A percentile compares a stretch with the other conserved stretches of the same genome.
Conservation (phyloP, 441 rosid genomes). For the Capsella rubella region DNA sequence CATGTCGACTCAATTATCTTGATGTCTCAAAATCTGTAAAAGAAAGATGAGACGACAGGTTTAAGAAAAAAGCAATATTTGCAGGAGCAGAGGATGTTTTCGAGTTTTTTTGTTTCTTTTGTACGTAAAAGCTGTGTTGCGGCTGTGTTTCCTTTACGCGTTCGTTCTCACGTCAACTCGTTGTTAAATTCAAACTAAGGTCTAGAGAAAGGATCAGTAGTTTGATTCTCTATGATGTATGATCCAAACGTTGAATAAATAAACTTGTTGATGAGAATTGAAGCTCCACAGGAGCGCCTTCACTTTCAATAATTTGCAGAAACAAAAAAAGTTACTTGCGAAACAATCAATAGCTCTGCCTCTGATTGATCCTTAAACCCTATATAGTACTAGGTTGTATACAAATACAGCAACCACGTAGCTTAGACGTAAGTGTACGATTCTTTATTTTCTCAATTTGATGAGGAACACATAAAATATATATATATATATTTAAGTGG, state of each 20-base stretch:
- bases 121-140: conserved; percentile 2
- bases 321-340: conserved; percentile 13
- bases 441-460: background rate
- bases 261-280: conserved; percentile 26
- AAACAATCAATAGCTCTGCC: conserved; percentile 2
- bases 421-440: background rate
- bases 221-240: conserved; percentile 19
- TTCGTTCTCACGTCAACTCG: conserved; percentile 12
- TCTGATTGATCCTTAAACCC: conserved; percentile 7
- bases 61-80: conserved; percentile 6
- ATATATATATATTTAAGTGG: background rate
- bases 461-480: too few relatives aligned
- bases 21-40: conserved; percentile 65
- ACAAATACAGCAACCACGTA: background rate
- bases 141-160: conserved; percentile 25
- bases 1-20: conserved; percentile 77
- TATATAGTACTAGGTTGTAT: background rate
- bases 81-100: conserved; percentile 28
- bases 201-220: conserved; percentile 34
- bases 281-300: background rate
- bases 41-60: conserved; percentile 39
- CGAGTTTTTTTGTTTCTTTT: conserved; percentile 19
- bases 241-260: conserved; percentile 8
- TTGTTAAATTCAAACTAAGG: conserved; percentile 11
- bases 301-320: background rate